A percentile compares a stretch with the other conserved stretches of the same genome.
Evolutionary conservation across 768 basidiomycete species (phyloP).

Genomic region (Dictyophora rubrovolvata): DNA sequence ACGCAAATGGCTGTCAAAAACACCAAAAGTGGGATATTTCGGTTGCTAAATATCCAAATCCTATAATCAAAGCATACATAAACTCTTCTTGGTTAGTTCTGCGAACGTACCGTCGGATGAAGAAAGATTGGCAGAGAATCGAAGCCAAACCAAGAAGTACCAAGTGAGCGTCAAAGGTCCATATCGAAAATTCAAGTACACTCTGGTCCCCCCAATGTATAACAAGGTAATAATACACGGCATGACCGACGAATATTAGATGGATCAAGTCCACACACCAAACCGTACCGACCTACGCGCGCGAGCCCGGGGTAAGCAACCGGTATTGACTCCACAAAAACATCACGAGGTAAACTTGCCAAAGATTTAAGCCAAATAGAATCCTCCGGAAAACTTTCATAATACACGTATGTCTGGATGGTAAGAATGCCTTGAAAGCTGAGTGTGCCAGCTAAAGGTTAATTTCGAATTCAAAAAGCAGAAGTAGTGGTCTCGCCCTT

Average conservation of each 20-base stretch:
- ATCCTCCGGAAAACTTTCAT: conserved; percentile 1
- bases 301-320: too few species aligned
- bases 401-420: conserved; percentile 6
- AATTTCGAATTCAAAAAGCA: neutral
- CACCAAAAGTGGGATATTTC: neutral
- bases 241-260: neutral
- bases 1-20: neutral
- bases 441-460: neutral
- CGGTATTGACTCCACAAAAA: too few species aligned
- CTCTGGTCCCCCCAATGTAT: neutral
- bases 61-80: neutral
- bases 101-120: neutral
- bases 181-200: neutral
- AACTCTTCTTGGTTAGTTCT: neutral
- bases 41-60: conserved; percentile 3
- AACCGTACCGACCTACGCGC: neutral
- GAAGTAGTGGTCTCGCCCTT: neutral
- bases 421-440: conserved; percentile 6
- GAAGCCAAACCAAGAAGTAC: neutral
- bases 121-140: conserved; percentile 3
- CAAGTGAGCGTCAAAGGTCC: neutral
- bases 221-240: conserved; percentile 3
- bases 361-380: neutral
- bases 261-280: conserved; percentile 1
- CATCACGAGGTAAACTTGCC: neutral